A percentile compares a stretch with the other conserved stretches of the same genome.
Evolutionary conservation across 805 yeast species (phyloP).

Genomic region (Zygoascus bituminiphila): DNA sequence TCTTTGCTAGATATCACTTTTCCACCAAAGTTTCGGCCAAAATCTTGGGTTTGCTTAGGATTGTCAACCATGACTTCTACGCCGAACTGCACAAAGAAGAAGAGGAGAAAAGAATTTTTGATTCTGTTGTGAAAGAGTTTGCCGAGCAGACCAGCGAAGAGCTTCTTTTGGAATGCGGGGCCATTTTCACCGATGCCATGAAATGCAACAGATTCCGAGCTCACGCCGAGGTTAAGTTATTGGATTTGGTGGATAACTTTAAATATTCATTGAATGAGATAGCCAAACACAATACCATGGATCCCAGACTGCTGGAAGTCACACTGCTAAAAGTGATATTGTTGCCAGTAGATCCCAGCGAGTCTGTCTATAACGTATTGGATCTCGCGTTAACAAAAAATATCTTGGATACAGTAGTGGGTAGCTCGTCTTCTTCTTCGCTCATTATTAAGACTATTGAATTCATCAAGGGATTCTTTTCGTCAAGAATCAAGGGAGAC

Average conservation of each 20-base stretch:
- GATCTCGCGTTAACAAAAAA: neutral
- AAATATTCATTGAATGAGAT: slow-evolving; percentile 1
- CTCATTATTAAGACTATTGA: neutral
- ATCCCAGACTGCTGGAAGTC: neutral
- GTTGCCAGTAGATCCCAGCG: neutral
- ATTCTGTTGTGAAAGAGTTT: slow-evolving; percentile 11
- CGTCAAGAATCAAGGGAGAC: neutral
- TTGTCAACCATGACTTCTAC: slow-evolving; percentile 18
- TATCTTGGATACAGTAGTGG: neutral
- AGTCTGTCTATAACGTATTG: neutral
- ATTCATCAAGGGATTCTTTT: neutral
- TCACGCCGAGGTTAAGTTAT: neutral
- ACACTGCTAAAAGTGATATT: neutral
- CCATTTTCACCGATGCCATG: slow-evolving; percentile 4
- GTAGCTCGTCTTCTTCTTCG: neutral
- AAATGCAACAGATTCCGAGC: neutral
- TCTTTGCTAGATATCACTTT: slow-evolving; percentile 21
- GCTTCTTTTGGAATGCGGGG: slow-evolving; percentile 9
- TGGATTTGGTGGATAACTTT: slow-evolving; percentile 2
- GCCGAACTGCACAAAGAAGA: slow-evolving; percentile 16
- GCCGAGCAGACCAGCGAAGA: slow-evolving; percentile 4
- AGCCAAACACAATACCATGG: neutral
- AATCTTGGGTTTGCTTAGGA: slow-evolving; percentile 16
- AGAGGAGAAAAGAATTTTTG: slow-evolving; percentile 21
- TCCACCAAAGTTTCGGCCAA: slow-evolving; percentile 17